Percentiles rank a stretch among this genome's conserved stretches.
phyloP scores from a whole-genome alignment of 176 grass and related monocot species.

The Bonia amplexicaulis region DNA sequence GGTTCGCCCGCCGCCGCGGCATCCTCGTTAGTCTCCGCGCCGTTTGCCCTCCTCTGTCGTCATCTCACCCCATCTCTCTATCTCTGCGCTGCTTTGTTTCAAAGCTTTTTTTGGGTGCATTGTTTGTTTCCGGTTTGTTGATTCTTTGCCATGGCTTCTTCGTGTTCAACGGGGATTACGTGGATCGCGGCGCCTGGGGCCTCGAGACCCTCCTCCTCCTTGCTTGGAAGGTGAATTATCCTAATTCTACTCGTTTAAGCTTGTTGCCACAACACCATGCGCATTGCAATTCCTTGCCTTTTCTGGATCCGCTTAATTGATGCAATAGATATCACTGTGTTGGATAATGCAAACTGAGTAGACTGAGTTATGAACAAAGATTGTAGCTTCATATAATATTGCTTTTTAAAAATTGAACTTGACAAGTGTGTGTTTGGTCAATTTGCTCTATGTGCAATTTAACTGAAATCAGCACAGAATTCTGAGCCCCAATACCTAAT shows the following conservation, averaged over 20 bases:
- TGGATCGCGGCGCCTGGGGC: slow-evolving; percentile 93
- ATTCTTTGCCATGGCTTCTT: too few relatives aligned
- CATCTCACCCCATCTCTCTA: too few relatives aligned
- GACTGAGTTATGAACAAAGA: not conserved
- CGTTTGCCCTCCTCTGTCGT: too few relatives aligned
- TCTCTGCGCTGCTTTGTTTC: too few relatives aligned
- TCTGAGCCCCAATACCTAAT: not conserved
- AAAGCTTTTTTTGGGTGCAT: too few relatives aligned
- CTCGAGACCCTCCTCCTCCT: slow-evolving; percentile 85
- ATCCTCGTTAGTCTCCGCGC: too few relatives aligned
- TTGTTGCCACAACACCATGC: not conserved
- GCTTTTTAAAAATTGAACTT: not conserved
- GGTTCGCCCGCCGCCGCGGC: too few relatives aligned
- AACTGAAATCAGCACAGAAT: not conserved
- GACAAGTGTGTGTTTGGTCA: not conserved
- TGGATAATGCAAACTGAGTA: not conserved
- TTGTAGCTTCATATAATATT: not conserved
- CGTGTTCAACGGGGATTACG: slow-evolving; percentile 96
- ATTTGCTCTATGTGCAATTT: not conserved
- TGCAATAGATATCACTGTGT: not conserved
- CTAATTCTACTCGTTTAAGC: not conserved
- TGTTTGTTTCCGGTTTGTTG: too few relatives aligned
- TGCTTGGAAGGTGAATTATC: slow-evolving; percentile 76
- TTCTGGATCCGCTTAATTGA: not conserved
- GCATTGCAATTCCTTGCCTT: not conserved